phyloP scores from a whole-genome alignment of 768 basidiomycete genomes.

The Omphalotus guepiniiformis region DNA sequence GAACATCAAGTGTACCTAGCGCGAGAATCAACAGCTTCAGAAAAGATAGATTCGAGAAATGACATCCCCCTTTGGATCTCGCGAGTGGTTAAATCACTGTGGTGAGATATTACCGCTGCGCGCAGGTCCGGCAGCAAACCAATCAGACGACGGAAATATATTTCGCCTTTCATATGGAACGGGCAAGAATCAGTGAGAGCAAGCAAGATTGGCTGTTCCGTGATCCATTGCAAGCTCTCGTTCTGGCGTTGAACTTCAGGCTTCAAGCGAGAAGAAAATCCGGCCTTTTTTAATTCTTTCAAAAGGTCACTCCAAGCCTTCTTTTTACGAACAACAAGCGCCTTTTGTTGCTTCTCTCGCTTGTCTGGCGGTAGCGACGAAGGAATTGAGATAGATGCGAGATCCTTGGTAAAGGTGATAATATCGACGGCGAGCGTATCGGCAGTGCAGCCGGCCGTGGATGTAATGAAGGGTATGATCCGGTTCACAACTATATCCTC shows the following conservation, averaged over 20 bases:
- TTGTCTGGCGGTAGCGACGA: slow-evolving; percentile 39
- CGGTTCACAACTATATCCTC: slow-evolving; percentile 35
- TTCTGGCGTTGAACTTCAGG: slow-evolving; percentile 62
- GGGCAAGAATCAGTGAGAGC: slow-evolving; percentile 15
- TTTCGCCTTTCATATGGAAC: slow-evolving; percentile 40
- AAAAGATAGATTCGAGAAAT: slow-evolving; percentile 76
- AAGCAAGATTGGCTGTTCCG: slow-evolving; percentile 51
- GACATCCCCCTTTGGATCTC: slow-evolving; percentile 79
- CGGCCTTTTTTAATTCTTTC: slow-evolving; percentile 80
- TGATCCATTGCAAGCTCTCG: slow-evolving; percentile 54
- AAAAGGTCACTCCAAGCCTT: slow-evolving; percentile 89
- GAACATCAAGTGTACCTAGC: slow-evolving; percentile 47
- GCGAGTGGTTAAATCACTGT: slow-evolving; percentile 78
- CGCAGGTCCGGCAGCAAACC: slow-evolving; percentile 65
- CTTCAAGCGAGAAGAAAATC: slow-evolving; percentile 69
- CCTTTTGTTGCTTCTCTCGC: slow-evolving; percentile 63
- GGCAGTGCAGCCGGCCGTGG: slow-evolving; percentile 35
- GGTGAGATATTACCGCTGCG: slow-evolving; percentile 60
- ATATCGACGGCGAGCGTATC: slow-evolving; percentile 60
- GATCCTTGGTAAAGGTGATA: slow-evolving; percentile 53
- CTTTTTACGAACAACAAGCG: slow-evolving; percentile 74
- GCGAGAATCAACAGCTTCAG: slow-evolving; percentile 58
- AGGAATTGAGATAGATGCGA: slow-evolving; percentile 46
- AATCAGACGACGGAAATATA: slow-evolving; percentile 62
- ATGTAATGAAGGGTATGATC: slow-evolving; percentile 39